Conservation (phyloP, 1,284 basidiomycete species). For the Cryptococcus deneoformans region DNA sequence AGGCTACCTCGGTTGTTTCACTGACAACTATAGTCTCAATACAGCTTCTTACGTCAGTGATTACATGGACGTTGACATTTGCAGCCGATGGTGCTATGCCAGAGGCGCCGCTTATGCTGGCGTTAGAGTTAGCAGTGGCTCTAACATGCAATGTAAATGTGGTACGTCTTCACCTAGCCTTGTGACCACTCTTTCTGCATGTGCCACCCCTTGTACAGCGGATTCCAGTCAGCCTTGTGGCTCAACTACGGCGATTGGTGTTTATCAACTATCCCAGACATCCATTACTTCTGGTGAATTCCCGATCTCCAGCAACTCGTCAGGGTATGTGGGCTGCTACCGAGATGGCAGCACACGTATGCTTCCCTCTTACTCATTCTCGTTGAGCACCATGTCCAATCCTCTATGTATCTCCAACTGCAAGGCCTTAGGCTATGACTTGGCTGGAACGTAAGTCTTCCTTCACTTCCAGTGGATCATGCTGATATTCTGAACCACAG, state of each 20-base stretch:
- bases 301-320: slow-evolving; percentile 10
- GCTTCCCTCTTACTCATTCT: slow-evolving; percentile 7
- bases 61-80: slow-evolving; percentile 19
- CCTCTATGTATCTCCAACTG: slow-evolving; percentile 17
- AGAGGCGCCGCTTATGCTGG: slow-evolving; percentile 20
- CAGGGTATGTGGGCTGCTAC: slow-evolving; percentile 24
- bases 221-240: slow-evolving; percentile 15
- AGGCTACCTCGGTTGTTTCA: slow-evolving; percentile 25
- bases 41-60: slow-evolving; percentile 16
- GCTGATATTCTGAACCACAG: not conserved
- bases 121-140: not conserved
- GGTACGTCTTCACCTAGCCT: slow-evolving; percentile 14
- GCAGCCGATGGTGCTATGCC: slow-evolving; percentile 18
- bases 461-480: not conserved
- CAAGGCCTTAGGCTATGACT: slow-evolving; percentile 14
- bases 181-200: slow-evolving; percentile 12
- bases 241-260: slow-evolving; percentile 6
- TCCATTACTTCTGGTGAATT: slow-evolving; percentile 11
- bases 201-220: slow-evolving; percentile 18
- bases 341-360: slow-evolving; percentile 16
- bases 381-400: slow-evolving; percentile 12
- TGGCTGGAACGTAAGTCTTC: slow-evolving; percentile 12
- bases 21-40: slow-evolving; percentile 15
- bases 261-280: slow-evolving; percentile 12
- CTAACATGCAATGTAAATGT: slow-evolving; percentile 7